Evolutionary conservation across 1,284 basidiomycete genomes (phyloP).

Genomic region (Leccinum colubrinum): DNA sequence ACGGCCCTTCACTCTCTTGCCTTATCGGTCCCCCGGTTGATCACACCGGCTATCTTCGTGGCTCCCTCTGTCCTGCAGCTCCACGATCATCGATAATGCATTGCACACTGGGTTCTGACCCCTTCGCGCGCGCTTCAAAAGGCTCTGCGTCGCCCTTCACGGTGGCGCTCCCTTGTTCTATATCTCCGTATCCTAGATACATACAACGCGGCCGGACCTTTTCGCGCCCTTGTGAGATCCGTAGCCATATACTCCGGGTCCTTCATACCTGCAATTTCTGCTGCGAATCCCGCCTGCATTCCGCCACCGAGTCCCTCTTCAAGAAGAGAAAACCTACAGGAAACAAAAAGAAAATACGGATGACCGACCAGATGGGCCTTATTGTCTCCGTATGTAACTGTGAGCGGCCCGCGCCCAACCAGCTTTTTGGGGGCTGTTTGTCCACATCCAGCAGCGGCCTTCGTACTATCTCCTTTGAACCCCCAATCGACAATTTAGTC

Average conservation of each 20-base stretch:
- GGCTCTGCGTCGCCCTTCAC: not conserved
- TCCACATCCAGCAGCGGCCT: slow-evolving; percentile 11
- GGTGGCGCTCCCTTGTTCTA: not conserved
- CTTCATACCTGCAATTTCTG: not conserved
- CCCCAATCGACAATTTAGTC: slow-evolving; percentile 27
- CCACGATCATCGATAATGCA: not conserved
- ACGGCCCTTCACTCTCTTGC: slow-evolving; percentile 5
- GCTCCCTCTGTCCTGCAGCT: not conserved
- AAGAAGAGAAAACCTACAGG: not conserved
- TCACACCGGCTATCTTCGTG: slow-evolving; percentile 20
- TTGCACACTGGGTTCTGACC: not conserved
- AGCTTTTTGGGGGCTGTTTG: slow-evolving; percentile 5
- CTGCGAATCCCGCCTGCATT: not conserved
- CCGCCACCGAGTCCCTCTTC: not conserved
- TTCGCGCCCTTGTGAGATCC: slow-evolving; percentile 17
- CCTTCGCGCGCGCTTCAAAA: not conserved
- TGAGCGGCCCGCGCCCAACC: slow-evolving; percentile 1
- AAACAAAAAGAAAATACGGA: not conserved
- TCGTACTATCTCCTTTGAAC: slow-evolving; percentile 20
- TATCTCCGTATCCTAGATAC: slow-evolving; percentile 16
- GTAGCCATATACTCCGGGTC: not conserved
- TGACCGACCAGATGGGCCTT: slow-evolving; percentile 5
- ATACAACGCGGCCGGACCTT: slow-evolving; percentile 9
- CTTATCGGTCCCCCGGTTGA: slow-evolving; percentile 14
- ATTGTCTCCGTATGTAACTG: slow-evolving; percentile 14